Evolutionary conservation across 108 stramenopile genomes (phyloP), one percentile per base, ranked within the genome.

Genomic region (Skeletonema tropicum): DNA sequence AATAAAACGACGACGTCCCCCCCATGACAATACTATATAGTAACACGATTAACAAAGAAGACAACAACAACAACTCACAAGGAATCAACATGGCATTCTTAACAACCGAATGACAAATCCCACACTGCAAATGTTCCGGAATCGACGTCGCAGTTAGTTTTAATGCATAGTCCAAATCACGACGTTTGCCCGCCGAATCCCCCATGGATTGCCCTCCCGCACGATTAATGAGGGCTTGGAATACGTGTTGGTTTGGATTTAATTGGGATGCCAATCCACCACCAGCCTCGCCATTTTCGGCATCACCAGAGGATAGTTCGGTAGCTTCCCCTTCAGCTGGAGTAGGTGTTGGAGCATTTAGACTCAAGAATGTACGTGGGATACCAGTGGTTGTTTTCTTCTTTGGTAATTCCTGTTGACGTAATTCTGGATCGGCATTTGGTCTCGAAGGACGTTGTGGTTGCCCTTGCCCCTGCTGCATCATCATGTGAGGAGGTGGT

Each of bases 51-150:
- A 29, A 29, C 26, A 29, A 29, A 29, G 26, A 29, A 29, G 26
- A 29, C 12, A 41, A 11, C 10, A 41, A 41, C 39, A 45, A 39
- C 10, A 83, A 55, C 72, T 94, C 94, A 91, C 94, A 94, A 30
- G 91, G 91, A 39, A 94, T 69, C 17, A 94, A 67, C 91, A 92
- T 91, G 41, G 94, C 89, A 71, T 86, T 91, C 59, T 86, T 83
- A 25, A 89, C 91, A 23, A 92, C 77, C 31, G 64, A 71, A 13
- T 84, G 49, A 79, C 91, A 94, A 55, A 94, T 91, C 57, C 82
- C 90, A 79, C 94, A 94, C 45, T 85, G 86, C 41, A 94, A 66
- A 81, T 94, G 87, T 9, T 94, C 91, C 3, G 94, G 94, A 33
- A 94, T 82, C 0, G 86, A 68, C 0, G 89, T 90, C 45, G 90